Base-by-base conservation (phyloP, 2,329 filamentous ascomycete species). In the Apiospora arundinis region DNA sequence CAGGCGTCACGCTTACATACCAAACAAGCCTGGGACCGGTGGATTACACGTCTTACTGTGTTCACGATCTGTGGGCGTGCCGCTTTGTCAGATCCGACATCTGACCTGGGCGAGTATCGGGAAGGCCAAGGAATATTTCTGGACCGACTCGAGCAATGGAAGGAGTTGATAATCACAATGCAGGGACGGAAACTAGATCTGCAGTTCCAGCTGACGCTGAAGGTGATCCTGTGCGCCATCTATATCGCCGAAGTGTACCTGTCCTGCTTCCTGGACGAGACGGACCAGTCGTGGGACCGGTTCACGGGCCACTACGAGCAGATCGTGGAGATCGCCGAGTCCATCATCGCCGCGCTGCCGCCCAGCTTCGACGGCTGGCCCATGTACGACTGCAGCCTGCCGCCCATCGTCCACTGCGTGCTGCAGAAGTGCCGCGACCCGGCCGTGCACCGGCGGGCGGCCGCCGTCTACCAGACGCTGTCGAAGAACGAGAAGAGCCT, bases 301-400 rank as follows among this genome's bases (percentile, higher is more conserved):
- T 69, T 42, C 48, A 49, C 45, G 9, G 45, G n/a, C 28, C 46
- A 44, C 28, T 40, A 49, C 46, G 32, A 40, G 32, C 18, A 40
- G 18, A 56, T 49, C 32, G 40, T 69, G 18, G 67, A 69, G 21
- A 37, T 49, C 9, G 32, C 67, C 11, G 67, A 69, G 45, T 46
- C 23, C 18, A 42, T 69, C 21, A 18, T 69, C n/a, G 67, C 23
- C 32, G 67, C 46, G 11, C 23, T 69, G n/a, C 65, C 65, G 40
- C 65, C 65, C 7, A n/a, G n/a, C 65, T 45, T 67, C 23, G 40
- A 67, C 46, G 67, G 46, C 67, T 69, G 67, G 67, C 67, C 67
- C 46, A 69, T 69, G 67, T 52, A 52, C 32, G 67, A 69, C 9
- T 49, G 46, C 46, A 69, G 32, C 9, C 46, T 69, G 9, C 37